phyloP scores from a whole-genome alignment of 2,329 filamentous ascomycete genomes.

The Pseudogymnoascus sp. region DNA sequence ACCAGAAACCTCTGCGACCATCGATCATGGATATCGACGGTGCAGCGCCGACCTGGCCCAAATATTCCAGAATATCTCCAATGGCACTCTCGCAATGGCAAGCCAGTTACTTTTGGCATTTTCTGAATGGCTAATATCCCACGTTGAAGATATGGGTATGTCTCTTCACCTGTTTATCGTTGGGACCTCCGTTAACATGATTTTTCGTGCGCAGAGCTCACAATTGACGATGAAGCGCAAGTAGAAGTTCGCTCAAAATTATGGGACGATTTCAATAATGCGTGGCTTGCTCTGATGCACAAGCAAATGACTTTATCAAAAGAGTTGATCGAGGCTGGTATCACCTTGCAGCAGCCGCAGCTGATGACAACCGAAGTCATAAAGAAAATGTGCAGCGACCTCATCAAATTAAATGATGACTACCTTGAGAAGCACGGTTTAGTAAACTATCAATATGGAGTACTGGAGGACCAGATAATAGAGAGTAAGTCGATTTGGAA shows the following conservation, averaged over 20 bases:
- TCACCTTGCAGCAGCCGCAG: constrained; percentile 48
- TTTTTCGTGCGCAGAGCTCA: constrained; percentile 56
- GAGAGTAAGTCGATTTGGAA: constrained; percentile 50
- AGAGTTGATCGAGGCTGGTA: constrained; percentile 48
- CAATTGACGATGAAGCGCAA: constrained; percentile 69
- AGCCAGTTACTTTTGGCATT: constrained; percentile 50
- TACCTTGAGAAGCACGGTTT: constrained; percentile 83
- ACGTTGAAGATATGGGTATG: constrained; percentile 59
- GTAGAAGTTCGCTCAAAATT: constrained; percentile 71
- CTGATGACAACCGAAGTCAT: constrained; percentile 62
- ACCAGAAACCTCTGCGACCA: background rate
- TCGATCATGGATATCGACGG: background rate
- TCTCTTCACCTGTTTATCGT: constrained; percentile 24
- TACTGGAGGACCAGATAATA: constrained; percentile 90
- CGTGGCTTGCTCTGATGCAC: constrained; percentile 78
- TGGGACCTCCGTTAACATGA: constrained; percentile 24
- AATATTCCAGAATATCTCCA: constrained; percentile 53
- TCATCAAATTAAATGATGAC: constrained; percentile 70
- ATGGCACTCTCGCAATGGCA: constrained; percentile 52
- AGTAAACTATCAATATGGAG: constrained; percentile 94
- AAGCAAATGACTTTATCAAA: constrained; percentile 67
- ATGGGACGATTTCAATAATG: constrained; percentile 92
- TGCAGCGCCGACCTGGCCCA: constrained; percentile 22
- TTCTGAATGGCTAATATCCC: constrained; percentile 58
- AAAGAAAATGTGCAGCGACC: constrained; percentile 70